Percentiles rank a stretch among this genome's conserved stretches.
These are phyloP conservation scores for Solanum bulbocastanum DNA, from an alignment of 257 asterid species.

Conservation along the genomic window DNA sequence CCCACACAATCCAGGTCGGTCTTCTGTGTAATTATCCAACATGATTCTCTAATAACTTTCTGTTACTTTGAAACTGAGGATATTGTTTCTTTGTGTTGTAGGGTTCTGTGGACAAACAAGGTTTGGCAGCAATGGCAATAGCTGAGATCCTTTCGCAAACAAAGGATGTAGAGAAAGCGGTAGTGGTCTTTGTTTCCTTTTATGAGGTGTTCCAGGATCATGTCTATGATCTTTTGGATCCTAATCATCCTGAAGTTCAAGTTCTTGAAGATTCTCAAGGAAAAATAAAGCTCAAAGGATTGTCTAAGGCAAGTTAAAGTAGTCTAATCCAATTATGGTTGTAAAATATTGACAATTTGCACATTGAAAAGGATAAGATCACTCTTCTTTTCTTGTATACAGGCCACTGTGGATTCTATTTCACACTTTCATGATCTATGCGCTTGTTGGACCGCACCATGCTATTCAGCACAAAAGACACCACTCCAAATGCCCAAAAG, in stretches of 20 bases:
- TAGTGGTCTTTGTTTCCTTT: constrained; percentile 46
- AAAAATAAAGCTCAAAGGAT: constrained; percentile 64
- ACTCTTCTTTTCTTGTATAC: constrained; percentile 4
- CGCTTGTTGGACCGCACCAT: constrained; percentile 13
- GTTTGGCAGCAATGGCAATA: constrained; percentile 59
- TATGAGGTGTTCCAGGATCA: constrained; percentile 60
- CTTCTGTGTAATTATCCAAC: not conserved
- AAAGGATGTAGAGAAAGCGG: constrained; percentile 27
- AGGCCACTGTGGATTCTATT: constrained; percentile 50
- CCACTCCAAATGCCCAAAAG: constrained; percentile 29
- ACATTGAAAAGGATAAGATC: not conserved
- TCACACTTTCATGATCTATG: constrained; percentile 35
- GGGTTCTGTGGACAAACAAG: constrained; percentile 64
- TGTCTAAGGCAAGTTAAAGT: constrained; percentile 49
- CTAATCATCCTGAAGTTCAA: constrained; percentile 40
- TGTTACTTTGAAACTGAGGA: not conserved
- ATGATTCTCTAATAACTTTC: not conserved
- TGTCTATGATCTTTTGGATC: constrained; percentile 57
- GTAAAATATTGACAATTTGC: not conserved
- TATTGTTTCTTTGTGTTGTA: constrained; percentile 8
- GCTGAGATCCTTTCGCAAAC: constrained; percentile 51
- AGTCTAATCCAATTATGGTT: not conserved
- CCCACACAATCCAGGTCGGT: constrained; percentile 52
- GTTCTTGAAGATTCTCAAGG: constrained; percentile 66
- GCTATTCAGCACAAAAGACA: constrained; percentile 22